These are phyloP conservation scores for Salinomyces thailandicus DNA, from an alignment of 2,329 filamentous ascomycete species.

Conservation along the genomic window DNA sequence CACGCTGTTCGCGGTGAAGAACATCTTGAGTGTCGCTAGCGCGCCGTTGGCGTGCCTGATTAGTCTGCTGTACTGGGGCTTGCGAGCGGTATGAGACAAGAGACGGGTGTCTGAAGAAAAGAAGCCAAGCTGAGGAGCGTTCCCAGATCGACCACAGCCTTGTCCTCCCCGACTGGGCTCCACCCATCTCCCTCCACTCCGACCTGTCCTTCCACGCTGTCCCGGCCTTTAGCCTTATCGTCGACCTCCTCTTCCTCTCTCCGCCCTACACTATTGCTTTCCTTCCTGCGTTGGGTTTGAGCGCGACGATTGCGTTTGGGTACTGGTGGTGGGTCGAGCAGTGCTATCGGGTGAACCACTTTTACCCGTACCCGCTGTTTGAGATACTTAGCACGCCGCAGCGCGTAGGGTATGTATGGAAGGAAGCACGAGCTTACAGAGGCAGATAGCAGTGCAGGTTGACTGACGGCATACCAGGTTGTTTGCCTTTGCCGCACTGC, in stretches of 20 bases:
- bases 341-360: slow-evolving; percentile 58
- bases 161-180: slow-evolving; percentile 37
- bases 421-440: neutral
- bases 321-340: slow-evolving; percentile 74
- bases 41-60: slow-evolving; percentile 63
- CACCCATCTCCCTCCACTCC: slow-evolving; percentile 35
- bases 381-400: slow-evolving; percentile 54
- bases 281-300: slow-evolving; percentile 49
- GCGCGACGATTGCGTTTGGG: slow-evolving; percentile 48
- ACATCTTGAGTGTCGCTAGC: slow-evolving; percentile 53
- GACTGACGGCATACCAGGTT: slow-evolving; percentile 31
- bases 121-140: too few relatives aligned
- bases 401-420: slow-evolving; percentile 40
- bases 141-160: slow-evolving; percentile 39
- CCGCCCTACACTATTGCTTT: slow-evolving; percentile 60
- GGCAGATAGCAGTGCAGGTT: neutral
- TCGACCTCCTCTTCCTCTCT: slow-evolving; percentile 58
- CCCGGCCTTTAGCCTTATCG: slow-evolving; percentile 52
- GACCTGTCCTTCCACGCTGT: slow-evolving; percentile 58
- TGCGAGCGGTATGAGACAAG: slow-evolving; percentile 45
- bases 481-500: slow-evolving; percentile 37
- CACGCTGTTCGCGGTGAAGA: slow-evolving; percentile 56
- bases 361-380: slow-evolving; percentile 82
- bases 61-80: slow-evolving; percentile 61
- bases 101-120: too few relatives aligned